Evolutionary conservation across 495 filamentous ascomycete genomes (phyloP).

Genomic region (Aspergillus asperescens): DNA sequence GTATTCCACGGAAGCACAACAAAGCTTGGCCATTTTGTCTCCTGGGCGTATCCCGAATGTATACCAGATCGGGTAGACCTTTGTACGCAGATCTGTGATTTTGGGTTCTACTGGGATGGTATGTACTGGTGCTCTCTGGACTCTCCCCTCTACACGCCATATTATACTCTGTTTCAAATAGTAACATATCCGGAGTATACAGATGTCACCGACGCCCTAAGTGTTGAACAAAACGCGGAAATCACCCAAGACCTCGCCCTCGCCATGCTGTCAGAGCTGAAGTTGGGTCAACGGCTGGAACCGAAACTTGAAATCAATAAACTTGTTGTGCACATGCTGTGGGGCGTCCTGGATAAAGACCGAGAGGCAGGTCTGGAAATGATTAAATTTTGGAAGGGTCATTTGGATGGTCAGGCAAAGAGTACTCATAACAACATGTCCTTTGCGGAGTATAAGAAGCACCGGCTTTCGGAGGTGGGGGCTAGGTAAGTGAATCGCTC

Average conservation of each 20-base stretch:
- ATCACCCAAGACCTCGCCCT: background rate
- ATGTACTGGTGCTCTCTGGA: too few relatives aligned
- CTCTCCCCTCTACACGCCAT: too few relatives aligned
- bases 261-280: background rate
- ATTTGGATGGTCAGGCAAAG: background rate
- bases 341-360: background rate
- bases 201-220: background rate
- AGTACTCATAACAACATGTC: background rate
- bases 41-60: background rate
- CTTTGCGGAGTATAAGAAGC: background rate
- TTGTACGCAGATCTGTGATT: background rate
- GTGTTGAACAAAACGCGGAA: background rate
- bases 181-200: background rate
- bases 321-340: background rate
- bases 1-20: background rate
- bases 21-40: background rate
- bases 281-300: background rate
- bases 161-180: too few relatives aligned
- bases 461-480: background rate
- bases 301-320: background rate
- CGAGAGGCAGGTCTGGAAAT: background rate
- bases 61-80: background rate
- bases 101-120: background rate
- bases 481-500: background rate
- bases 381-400: background rate